These are phyloP conservation scores for Vigna trinervia DNA, from an alignment of 306 rosid genomes.

Conservation along the genomic window DNA sequence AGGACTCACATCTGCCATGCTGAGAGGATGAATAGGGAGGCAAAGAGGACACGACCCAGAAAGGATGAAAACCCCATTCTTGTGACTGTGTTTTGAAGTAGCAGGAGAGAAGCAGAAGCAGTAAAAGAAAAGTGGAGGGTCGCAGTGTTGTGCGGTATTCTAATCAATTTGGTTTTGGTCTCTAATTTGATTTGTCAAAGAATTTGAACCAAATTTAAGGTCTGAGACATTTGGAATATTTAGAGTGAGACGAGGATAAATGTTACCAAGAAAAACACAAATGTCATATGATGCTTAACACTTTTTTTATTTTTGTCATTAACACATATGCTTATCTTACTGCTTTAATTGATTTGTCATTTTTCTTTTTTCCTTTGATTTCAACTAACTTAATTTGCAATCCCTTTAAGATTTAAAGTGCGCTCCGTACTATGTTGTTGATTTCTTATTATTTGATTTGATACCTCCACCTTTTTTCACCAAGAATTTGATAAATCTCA, in stretches of 20 bases:
- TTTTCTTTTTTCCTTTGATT: not conserved
- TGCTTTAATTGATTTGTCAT: not conserved
- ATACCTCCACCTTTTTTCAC: not conserved
- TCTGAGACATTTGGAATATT: not conserved
- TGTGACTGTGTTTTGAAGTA: not conserved
- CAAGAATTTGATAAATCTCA: not conserved
- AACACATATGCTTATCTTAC: constrained; percentile 12
- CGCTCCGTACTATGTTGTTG: not conserved
- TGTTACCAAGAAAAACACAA: constrained; percentile 21
- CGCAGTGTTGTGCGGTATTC: not conserved
- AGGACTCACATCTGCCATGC: constrained; percentile 81
- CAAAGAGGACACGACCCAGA: constrained; percentile 89
- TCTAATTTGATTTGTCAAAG: constrained; percentile 6
- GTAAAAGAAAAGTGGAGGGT: not conserved
- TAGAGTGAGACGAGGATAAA: not conserved
- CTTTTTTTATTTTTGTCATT: not conserved
- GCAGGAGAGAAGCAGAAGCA: constrained; percentile 14
- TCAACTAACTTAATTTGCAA: not conserved
- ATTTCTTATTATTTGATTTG: not conserved
- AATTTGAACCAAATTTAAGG: not conserved
- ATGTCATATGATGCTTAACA: not conserved
- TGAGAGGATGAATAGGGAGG: constrained; percentile 90
- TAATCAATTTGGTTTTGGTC: constrained; percentile 25
- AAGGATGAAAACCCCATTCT: constrained; percentile 83
- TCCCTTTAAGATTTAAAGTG: not conserved